phyloP scores from a whole-genome alignment of 2,329 filamentous ascomycete genomes.

The Colletotrichum sp. region DNA sequence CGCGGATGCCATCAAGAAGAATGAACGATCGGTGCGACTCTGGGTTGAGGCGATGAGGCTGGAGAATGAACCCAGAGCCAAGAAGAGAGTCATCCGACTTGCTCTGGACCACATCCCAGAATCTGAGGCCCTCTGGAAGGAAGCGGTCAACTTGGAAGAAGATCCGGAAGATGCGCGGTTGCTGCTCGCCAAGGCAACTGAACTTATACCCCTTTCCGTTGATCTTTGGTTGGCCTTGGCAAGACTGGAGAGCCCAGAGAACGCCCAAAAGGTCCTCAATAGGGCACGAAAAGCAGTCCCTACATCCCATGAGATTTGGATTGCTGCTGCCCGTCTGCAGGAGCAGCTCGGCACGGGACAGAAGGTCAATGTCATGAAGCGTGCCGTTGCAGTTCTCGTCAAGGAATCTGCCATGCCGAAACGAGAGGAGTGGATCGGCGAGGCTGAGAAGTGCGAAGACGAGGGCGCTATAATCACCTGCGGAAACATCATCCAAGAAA shows the following conservation, averaged over 20 bases:
- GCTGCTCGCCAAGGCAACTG: slow-evolving; percentile 90
- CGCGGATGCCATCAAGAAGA: slow-evolving; percentile 89
- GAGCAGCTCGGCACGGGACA: slow-evolving; percentile 82
- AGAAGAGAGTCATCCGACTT: slow-evolving; percentile 91
- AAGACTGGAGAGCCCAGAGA: slow-evolving; percentile 85
- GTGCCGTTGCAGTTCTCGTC: slow-evolving; percentile 85
- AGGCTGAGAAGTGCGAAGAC: slow-evolving; percentile 93
- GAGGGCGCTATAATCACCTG: slow-evolving; percentile 89
- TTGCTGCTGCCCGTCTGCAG: slow-evolving; percentile 88
- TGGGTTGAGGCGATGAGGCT: slow-evolving; percentile 97
- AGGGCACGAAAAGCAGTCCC: slow-evolving; percentile 92
- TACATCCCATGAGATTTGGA: slow-evolving; percentile 95
- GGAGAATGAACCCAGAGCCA: slow-evolving; percentile 80
- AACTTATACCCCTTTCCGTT: slow-evolving; percentile 91
- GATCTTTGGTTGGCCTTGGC: slow-evolving; percentile 96
- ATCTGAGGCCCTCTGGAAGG: slow-evolving; percentile 97
- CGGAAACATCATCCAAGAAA: slow-evolving; percentile 88
- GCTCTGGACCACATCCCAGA: slow-evolving; percentile 92
- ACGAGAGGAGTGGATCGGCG: slow-evolving; percentile 94
- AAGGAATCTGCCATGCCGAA: slow-evolving; percentile 96
- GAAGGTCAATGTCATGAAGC: slow-evolving; percentile 92
- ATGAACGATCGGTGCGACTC: slow-evolving; percentile 83
- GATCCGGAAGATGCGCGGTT: slow-evolving; percentile 86
- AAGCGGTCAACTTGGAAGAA: slow-evolving; percentile 93
- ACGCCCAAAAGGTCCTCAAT: slow-evolving; percentile 94